Conservation (phyloP, 176 grass and related monocot genomes). For the Carex pumila region DNA sequence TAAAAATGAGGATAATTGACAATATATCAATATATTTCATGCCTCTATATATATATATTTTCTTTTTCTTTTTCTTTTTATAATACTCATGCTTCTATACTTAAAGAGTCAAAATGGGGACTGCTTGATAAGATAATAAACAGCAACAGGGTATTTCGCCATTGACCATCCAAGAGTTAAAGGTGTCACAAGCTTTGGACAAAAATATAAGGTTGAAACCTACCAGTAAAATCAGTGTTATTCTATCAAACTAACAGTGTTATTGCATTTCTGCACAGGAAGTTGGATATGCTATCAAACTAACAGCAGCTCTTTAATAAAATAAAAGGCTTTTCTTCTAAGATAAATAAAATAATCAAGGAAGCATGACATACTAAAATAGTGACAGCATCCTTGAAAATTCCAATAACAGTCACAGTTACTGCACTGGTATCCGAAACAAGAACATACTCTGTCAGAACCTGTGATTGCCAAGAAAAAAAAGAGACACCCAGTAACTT, state of each 20-base stretch:
- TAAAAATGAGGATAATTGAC: background rate
- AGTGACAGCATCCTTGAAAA: slow-evolving; percentile 92
- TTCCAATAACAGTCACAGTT: slow-evolving; percentile 85
- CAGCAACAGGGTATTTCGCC: background rate
- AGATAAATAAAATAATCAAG: background rate
- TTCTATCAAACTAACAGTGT: too few relatives aligned
- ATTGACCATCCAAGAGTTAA: background rate
- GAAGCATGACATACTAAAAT: slow-evolving; percentile 60
- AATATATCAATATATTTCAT: background rate
- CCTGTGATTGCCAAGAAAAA: slow-evolving; percentile 39
- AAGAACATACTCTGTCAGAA: slow-evolving; percentile 95
- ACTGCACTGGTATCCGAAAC: slow-evolving; percentile 93
- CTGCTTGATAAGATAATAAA: background rate
- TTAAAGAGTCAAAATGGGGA: background rate
- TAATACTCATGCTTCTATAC: background rate
- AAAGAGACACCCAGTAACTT: background rate
- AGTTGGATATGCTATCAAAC: background rate
- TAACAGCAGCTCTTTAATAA: background rate
- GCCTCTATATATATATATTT: too few relatives aligned
- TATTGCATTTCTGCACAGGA: background rate
- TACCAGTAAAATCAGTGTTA: background rate
- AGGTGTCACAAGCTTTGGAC: background rate
- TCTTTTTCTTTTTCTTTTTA: too few relatives aligned
- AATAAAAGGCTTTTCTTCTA: background rate
- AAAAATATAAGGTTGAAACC: background rate